These are phyloP conservation scores for Nemania serpens DNA, from an alignment of 2,329 filamentous ascomycete species.

Conservation along the genomic window DNA sequence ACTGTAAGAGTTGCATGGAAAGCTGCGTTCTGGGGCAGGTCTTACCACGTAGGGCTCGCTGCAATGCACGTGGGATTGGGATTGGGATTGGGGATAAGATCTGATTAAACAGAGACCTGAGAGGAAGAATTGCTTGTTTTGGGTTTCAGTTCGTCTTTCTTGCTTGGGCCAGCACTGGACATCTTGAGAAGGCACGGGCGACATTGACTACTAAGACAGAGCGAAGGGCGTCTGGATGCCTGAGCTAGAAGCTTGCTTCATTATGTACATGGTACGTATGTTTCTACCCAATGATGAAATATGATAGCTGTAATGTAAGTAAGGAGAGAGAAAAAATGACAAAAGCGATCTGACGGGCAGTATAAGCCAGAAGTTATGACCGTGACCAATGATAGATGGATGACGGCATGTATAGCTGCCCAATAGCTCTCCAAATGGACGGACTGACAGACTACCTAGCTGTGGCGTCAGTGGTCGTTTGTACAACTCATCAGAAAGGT, in stretches of 20 bases:
- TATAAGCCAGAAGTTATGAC: not conserved
- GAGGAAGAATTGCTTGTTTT: not conserved
- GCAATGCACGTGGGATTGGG: conserved; percentile 21
- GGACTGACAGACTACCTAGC: not conserved
- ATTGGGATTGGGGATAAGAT: not conserved
- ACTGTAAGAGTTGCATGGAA: not conserved
- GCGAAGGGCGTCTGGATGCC: too few species aligned
- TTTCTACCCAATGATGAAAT: too few species aligned
- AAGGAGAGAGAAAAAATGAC: not conserved
- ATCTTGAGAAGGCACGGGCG: too few species aligned
- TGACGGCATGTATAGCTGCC: conserved; percentile 26
- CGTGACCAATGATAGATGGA: conserved; percentile 3
- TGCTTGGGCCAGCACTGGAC: too few species aligned
- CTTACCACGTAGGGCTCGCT: not conserved
- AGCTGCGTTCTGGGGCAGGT: not conserved
- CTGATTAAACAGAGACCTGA: not conserved
- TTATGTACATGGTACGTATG: too few species aligned
- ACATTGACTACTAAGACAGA: too few species aligned
- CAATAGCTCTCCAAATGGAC: conserved; percentile 22
- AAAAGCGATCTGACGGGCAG: not conserved
- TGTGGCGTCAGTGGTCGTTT: not conserved
- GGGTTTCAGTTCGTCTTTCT: not conserved
- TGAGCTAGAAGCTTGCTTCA: too few species aligned
- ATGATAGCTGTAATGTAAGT: too few species aligned
- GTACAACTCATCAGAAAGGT: conserved; percentile 20